Conservation (phyloP, 805 yeast genomes). For the Ogataea paraovalis region DNA sequence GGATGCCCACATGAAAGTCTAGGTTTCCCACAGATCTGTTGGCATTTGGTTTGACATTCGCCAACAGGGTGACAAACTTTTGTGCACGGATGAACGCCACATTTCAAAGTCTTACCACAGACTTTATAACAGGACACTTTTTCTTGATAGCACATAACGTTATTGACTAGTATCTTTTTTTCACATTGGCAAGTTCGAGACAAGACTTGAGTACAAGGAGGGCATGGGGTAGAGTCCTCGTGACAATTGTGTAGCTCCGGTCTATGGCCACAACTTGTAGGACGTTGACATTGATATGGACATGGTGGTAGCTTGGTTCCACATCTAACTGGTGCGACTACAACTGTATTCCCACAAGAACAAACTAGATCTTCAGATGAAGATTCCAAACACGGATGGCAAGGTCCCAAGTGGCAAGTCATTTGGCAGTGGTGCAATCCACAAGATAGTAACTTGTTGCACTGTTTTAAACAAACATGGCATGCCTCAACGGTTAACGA, state of each 20-base stretch:
- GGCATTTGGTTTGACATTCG: slow-evolving; percentile 59
- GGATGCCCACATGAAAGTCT: slow-evolving; percentile 62
- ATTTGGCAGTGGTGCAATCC: slow-evolving; percentile 62
- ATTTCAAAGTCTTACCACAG: slow-evolving; percentile 49
- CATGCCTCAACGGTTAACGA: slow-evolving; percentile 61
- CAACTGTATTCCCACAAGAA: slow-evolving; percentile 73
- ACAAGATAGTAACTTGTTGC: slow-evolving; percentile 62
- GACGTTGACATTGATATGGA: slow-evolving; percentile 57
- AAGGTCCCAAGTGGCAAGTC: slow-evolving; percentile 75
- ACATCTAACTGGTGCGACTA: slow-evolving; percentile 82
- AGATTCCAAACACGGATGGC: slow-evolving; percentile 77
- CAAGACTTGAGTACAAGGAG: slow-evolving; percentile 59
- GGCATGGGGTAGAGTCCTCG: slow-evolving; percentile 58
- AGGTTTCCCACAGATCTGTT: slow-evolving; percentile 50
- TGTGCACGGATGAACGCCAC: slow-evolving; percentile 51
- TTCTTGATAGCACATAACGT: slow-evolving; percentile 65
- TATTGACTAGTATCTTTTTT: slow-evolving; percentile 39
- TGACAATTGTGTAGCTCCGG: slow-evolving; percentile 75
- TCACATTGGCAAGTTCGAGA: slow-evolving; percentile 30
- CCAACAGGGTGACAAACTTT: slow-evolving; percentile 54
- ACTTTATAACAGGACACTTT: slow-evolving; percentile 64
- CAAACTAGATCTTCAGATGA: slow-evolving; percentile 76
- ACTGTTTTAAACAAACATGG: slow-evolving; percentile 67
- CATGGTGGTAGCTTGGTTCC: slow-evolving; percentile 69
- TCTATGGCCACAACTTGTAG: slow-evolving; percentile 63